These are phyloP conservation scores for Austroboletus eburneus DNA, from an alignment of 768 basidiomycete species.

Conservation along the genomic window DNA sequence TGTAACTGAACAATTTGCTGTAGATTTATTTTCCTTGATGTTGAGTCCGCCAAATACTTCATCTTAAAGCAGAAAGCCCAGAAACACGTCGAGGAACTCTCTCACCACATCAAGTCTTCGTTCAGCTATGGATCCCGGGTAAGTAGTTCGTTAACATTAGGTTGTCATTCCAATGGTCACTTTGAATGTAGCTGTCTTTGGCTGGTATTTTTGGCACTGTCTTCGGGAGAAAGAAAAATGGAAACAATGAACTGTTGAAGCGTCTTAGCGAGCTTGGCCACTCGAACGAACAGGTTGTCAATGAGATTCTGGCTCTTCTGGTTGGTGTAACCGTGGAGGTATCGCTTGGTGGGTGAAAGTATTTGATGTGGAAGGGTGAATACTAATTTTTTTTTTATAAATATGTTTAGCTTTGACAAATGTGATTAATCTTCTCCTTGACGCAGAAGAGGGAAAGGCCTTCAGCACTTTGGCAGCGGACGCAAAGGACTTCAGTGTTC, in stretches of 20 bases:
- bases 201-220: conserved; percentile 44
- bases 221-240: conserved; percentile 42
- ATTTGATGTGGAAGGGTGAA: neutral
- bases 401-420: conserved; percentile 57
- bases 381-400: conserved; percentile 4
- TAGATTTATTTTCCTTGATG: conserved; percentile 75
- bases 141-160: conserved; percentile 3
- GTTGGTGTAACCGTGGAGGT: conserved; percentile 66
- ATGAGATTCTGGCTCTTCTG: conserved; percentile 68
- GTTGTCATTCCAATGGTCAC: neutral
- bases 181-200: conserved; percentile 25
- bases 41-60: conserved; percentile 57
- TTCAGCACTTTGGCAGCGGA: conserved; percentile 36
- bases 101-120: conserved; percentile 51
- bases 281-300: conserved; percentile 58
- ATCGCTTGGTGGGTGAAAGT: conserved; percentile 48
- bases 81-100: conserved; percentile 49
- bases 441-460: conserved; percentile 38
- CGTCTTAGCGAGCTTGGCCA: conserved; percentile 53
- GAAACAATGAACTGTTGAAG: conserved; percentile 49
- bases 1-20: neutral
- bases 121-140: conserved; percentile 46
- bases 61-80: conserved; percentile 49
- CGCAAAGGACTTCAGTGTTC: conserved; percentile 32
- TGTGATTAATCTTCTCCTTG: conserved; percentile 60